phyloP scores from a whole-genome alignment of 768 basidiomycete genomes.

The Russula vinacea region DNA sequence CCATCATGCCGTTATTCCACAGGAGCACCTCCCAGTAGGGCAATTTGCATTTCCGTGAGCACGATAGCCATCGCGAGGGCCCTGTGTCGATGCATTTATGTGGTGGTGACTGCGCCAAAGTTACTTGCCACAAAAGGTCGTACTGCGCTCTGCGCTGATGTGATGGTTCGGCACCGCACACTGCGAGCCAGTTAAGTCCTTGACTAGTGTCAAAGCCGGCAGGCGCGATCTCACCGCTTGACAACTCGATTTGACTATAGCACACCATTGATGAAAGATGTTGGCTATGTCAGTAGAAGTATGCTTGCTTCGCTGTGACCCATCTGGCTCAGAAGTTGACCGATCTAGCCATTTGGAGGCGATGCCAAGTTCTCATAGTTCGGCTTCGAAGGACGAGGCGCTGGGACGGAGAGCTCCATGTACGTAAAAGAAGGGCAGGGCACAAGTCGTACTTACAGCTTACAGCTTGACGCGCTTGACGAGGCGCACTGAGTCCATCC shows the following conservation, averaged over 20 bases:
- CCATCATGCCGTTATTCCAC: background rate
- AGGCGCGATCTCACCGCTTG: background rate
- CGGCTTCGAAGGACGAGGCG: background rate
- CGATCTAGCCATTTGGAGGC: background rate
- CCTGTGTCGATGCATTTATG: background rate
- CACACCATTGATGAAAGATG: background rate
- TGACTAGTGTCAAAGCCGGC: background rate
- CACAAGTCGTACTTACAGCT: background rate
- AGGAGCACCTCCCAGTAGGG: background rate
- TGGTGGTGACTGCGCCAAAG: background rate
- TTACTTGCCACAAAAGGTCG: background rate
- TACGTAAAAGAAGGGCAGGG: background rate
- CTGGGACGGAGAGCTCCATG: background rate
- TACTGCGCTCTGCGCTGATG: background rate
- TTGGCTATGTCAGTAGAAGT: too few species aligned
- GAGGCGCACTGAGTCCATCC: background rate
- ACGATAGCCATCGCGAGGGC: background rate
- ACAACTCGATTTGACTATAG: background rate
- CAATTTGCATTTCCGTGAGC: background rate
- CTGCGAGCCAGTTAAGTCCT: too few species aligned
- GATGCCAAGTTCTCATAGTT: too few species aligned
- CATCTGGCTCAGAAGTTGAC: background rate
- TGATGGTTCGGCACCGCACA: background rate
- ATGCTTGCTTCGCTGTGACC: too few species aligned
- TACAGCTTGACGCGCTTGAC: too few species aligned